phyloP scores from a whole-genome alignment of 768 basidiomycete species.

The Lyophyllum shimeji region DNA sequence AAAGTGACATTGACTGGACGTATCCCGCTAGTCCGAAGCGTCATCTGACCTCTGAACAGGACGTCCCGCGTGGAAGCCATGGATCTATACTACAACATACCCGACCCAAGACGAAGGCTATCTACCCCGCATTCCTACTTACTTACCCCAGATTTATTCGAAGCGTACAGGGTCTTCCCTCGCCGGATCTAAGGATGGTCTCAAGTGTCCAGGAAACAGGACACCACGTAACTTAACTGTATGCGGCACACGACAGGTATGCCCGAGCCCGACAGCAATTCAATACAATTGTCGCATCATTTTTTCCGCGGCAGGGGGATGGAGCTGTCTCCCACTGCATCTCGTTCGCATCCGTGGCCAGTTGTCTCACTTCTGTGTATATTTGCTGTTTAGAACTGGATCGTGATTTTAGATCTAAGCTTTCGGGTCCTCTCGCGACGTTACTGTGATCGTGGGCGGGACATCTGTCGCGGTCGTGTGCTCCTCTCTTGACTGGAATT shows the following conservation, averaged over 20 bases:
- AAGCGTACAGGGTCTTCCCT: conserved; percentile 1
- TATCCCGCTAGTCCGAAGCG: background rate
- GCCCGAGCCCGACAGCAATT: conserved; percentile 6
- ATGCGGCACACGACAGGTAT: conserved; percentile 2
- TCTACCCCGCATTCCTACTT: conserved; percentile 6
- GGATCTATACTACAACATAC: background rate
- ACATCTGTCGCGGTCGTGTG: background rate
- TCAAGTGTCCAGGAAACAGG: conserved; percentile 3
- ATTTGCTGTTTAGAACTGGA: background rate
- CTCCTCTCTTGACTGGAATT: background rate
- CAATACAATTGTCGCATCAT: background rate
- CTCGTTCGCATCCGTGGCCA: background rate
- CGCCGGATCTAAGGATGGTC: background rate
- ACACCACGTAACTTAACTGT: background rate
- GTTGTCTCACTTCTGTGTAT: background rate
- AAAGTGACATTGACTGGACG: background rate
- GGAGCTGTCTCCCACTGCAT: background rate
- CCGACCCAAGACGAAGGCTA: background rate
- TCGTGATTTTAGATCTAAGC: conserved; percentile 2
- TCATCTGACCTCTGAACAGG: background rate
- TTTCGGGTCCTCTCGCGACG: background rate
- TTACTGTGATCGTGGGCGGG: background rate
- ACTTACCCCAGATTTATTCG: conserved; percentile 1
- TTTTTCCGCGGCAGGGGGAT: background rate
- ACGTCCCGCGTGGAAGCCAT: background rate